Evolutionary conservation across 2,329 filamentous ascomycete genomes (phyloP).

Genomic region (Fusarium abutilonis): DNA sequence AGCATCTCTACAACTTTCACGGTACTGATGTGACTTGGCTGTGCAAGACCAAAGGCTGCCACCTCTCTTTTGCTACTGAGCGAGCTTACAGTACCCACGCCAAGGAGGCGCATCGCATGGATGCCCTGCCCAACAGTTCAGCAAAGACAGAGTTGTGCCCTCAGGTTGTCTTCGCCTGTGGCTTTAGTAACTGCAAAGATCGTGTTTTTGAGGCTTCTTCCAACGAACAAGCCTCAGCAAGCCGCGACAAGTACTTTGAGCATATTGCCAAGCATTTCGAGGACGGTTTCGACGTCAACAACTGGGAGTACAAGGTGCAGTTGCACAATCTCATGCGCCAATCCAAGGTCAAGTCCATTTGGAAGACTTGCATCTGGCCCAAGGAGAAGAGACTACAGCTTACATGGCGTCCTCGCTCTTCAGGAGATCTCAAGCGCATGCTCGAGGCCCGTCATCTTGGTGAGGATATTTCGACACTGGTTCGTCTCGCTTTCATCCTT

Average conservation of each 20-base stretch:
- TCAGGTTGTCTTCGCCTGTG: conserved; percentile 58
- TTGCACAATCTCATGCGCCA: conserved; percentile 58
- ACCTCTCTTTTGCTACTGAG: conserved; percentile 57
- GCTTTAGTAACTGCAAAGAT: conserved; percentile 56
- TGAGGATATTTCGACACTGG: conserved; percentile 54
- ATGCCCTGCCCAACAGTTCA: conserved; percentile 53
- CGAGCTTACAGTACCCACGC: conserved; percentile 57
- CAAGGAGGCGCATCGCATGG: conserved; percentile 56
- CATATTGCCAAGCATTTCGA: conserved; percentile 60
- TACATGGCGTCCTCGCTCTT: conserved; percentile 54
- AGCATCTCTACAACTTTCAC: conserved; percentile 60
- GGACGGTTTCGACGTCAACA: conserved; percentile 54
- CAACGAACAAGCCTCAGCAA: conserved; percentile 50
- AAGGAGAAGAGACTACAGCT: conserved; percentile 56
- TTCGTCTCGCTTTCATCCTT: conserved; percentile 56
- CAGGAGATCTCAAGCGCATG: conserved; percentile 56
- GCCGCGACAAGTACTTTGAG: conserved; percentile 58
- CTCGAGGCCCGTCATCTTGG: conserved; percentile 57
- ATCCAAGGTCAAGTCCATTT: conserved; percentile 55
- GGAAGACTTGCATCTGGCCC: conserved; percentile 59
- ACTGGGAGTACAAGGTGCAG: conserved; percentile 57
- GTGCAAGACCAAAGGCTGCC: conserved; percentile 55
- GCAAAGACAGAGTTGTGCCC: conserved; percentile 55
- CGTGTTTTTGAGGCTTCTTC: conserved; percentile 54
- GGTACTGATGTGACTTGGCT: conserved; percentile 56